Evolutionary conservation across 805 yeast genomes (phyloP), one percentile per base, ranked within the genome.

Genomic region (Myxozyma melibiosi): DNA sequence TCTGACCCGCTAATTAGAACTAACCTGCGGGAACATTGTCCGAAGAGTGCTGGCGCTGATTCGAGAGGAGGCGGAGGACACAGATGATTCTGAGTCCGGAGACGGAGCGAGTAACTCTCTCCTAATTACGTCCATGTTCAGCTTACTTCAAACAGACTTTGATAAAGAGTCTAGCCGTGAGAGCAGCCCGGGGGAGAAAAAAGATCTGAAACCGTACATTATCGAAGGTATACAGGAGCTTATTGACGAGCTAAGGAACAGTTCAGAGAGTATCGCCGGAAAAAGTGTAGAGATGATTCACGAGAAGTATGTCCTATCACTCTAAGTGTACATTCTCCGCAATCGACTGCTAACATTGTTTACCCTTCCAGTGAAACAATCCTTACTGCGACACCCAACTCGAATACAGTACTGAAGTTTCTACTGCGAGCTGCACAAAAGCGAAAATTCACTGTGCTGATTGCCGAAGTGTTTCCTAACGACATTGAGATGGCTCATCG

Each of bases 261-360:
- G 88, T 43, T 91, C 90, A 68, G 98, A 92, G 66, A 92, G 92
- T 55, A 85, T 94, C 39, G 96, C 90, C 72, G 82, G 85, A 57
- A 88, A 90, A 84, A 86, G 96, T 16, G 86, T 86, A 35, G 99
- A 94, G 69, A 79, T 94, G 76, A 90, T 94, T 69, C 98, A 92
- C 72, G 97, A 94, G 67, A 87, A 90, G 63, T 59, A 47, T 8
- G 68, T 94, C 37, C 2, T 3, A 13, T 18, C 42, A 20, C 18
- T 3, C 33, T 40, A n/a, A n/a, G n/a, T n/a, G n/a, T 9, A 4
- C 28, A 11, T 16, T 13, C 20, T 51, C 18, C 49, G 2, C n/a
- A 30, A 2, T 2, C 25, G 13, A 13, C 2, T 25, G 11, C 37
- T 41, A 33, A 18, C 33, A 13, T 25, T n/a, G 9, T 24, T 20